Base-by-base conservation (phyloP, 352 stramenopile species). In the Globisporangium paroecandrum region DNA sequence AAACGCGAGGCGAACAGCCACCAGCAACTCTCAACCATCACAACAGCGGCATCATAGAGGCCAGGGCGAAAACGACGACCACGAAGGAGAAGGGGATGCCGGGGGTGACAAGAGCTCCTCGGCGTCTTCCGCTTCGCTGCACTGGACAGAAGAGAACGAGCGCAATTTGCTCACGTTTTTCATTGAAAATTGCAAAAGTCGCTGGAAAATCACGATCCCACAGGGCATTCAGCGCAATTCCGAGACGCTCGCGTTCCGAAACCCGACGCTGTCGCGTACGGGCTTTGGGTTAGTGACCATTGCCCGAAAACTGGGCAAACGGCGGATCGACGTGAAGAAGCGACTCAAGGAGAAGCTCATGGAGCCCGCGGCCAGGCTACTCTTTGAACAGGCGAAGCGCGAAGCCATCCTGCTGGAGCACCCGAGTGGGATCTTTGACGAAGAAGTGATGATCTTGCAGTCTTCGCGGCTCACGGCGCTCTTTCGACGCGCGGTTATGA, bases 281-380 rank as follows among this genome's bases (percentile, higher is more conserved):
- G 83, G 83, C 29, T 88, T 92, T 64, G 83, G 75, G 29, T 61
- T 91, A 9, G 82, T 90, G 9, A 76, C 78, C 4, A 88, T 94
- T 29, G 73, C 86, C 24, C 72, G 82, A 22, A 89, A 81, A 66
- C 64, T 94, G 4, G 76, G 73, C 22, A 92, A 92, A 27, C 75
- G 84, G 1, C 81, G 81, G 24, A 92, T 91, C 55, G 86, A 94
- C 51, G 86, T 94, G 29, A 91, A 91, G 72, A 91, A 92, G 62
- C 72, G 86, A 1, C 63, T 94, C 2, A 90, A 89, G 62, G 83
- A 91, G 65, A 86, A 86, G 62, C 59, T 91, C 20, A 66, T 80
- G 43, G 82, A 92, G 67, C 86, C 86, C 22, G 60, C 73, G 1
- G 76, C 81, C 1, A 90, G 90, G 43, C 60, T 88, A 10, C 29